These are phyloP conservation scores for Mitragyna speciosa DNA, from an alignment of 257 asterid genomes.

Conservation along the genomic window DNA sequence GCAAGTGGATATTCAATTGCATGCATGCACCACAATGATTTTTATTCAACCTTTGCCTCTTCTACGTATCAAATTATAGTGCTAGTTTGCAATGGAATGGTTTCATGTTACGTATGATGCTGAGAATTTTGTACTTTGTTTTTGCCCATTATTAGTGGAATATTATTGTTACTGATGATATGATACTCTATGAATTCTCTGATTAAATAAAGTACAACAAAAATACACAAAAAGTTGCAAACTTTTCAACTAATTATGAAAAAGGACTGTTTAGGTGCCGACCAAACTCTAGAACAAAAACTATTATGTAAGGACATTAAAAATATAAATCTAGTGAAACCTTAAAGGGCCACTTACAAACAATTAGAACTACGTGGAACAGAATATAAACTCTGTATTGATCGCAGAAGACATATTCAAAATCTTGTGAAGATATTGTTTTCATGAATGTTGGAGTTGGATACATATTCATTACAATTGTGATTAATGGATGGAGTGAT, in stretches of 20 bases:
- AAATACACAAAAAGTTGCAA: no score
- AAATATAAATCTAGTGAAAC: not conserved
- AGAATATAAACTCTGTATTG: no score
- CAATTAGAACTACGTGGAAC: no score
- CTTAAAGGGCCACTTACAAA: not conserved
- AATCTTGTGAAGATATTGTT: conserved; percentile 8
- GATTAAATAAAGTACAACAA: no score
- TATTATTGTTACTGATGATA: no score
- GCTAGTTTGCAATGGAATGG: no score
- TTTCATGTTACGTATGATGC: no score
- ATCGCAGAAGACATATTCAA: not conserved
- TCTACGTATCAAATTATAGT: no score
- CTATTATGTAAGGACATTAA: no score
- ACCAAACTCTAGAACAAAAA: not conserved
- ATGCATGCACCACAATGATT: not conserved
- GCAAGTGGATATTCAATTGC: not conserved
- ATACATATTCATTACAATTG: not conserved
- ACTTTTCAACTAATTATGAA: not conserved
- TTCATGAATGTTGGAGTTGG: not conserved
- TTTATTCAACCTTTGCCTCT: not conserved
- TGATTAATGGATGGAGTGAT: not conserved
- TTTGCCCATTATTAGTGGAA: no score
- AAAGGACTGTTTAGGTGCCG: not conserved
- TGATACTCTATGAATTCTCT: no score
- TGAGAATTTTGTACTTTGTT: no score